A percentile compares a stretch with the other conserved stretches of the same genome.
These are phyloP conservation scores for Prillingera fragicola DNA, from an alignment of 1,284 basidiomycete genomes.

Conservation along the genomic window DNA sequence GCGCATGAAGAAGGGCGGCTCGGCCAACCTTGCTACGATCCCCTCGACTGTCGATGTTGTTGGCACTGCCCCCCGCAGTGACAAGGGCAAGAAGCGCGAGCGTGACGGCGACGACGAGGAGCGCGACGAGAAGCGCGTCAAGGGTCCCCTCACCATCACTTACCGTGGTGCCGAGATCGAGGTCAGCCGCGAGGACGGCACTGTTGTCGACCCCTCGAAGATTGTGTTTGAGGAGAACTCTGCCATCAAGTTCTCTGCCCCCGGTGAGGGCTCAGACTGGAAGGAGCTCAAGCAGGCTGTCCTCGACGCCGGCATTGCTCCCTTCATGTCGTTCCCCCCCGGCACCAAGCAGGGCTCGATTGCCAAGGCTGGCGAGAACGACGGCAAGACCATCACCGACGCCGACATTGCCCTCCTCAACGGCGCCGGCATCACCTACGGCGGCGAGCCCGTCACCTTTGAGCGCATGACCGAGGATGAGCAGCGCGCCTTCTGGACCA, in stretches of 20 bases:
- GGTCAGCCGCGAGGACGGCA: conserved; percentile 58
- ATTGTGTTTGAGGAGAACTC: conserved; percentile 49
- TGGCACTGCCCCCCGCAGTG: conserved; percentile 15
- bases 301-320: conserved; percentile 21
- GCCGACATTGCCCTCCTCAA: conserved; percentile 49
- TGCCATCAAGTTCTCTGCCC: conserved; percentile 41
- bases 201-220: conserved; percentile 33
- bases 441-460: conserved; percentile 42
- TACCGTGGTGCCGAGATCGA: conserved; percentile 64
- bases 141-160: conserved; percentile 50
- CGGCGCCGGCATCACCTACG: conserved; percentile 46
- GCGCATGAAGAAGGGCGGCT: conserved; percentile 45
- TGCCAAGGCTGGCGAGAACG: conserved; percentile 48
- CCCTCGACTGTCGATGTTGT: conserved; percentile 40
- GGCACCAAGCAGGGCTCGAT: conserved; percentile 47
- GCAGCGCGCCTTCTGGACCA: conserved; percentile 71
- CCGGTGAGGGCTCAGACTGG: conserved; percentile 49
- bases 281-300: conserved; percentile 49
- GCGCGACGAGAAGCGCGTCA: conserved; percentile 48
- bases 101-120: conserved; percentile 46
- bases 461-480: conserved; percentile 51
- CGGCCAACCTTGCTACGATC: conserved; percentile 36
- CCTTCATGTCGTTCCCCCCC: conserved; percentile 44
- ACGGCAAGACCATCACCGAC: conserved; percentile 47
- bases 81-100: conserved; percentile 30